Conservation (phyloP, 441 rosid species). For the Jatropha podagrica region DNA sequence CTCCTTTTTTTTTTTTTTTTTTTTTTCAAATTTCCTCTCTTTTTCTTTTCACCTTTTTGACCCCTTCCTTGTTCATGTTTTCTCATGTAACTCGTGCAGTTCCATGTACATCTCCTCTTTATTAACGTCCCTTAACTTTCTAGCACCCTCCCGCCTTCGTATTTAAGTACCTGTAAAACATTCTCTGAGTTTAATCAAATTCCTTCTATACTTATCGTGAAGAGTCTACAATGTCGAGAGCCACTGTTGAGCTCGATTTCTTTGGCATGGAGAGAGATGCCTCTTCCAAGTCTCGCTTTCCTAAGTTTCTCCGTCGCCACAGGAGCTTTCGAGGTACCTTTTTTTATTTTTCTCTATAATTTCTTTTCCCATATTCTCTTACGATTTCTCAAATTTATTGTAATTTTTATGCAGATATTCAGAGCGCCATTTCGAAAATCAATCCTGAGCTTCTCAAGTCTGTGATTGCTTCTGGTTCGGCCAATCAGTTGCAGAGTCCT, state of each 20-base stretch:
- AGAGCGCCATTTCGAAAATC: constrained; percentile 80
- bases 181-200: not conserved
- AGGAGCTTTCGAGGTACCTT: constrained; percentile 64
- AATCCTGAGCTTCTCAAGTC: constrained; percentile 72
- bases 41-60: not conserved
- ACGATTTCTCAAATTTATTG: not conserved
- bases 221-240: constrained; percentile 41
- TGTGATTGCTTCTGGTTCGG: constrained; percentile 51
- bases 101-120: not conserved
- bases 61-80: not conserved
- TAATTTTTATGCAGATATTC: constrained; percentile 46
- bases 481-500: not conserved
- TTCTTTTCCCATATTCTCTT: not conserved
- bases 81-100: constrained; percentile 22
- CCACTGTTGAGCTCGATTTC: constrained; percentile 76
- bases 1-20: not conserved
- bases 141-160: constrained; percentile 21
- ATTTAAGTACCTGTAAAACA: not conserved
- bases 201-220: not conserved
- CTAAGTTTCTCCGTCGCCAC: constrained; percentile 51
- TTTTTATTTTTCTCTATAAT: not conserved
- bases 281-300: constrained; percentile 43
- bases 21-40: not conserved
- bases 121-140: not conserved
- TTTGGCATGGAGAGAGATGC: constrained; percentile 54